Conservation (phyloP, 176 grass and related monocot genomes). For the Musa beccarii region DNA sequence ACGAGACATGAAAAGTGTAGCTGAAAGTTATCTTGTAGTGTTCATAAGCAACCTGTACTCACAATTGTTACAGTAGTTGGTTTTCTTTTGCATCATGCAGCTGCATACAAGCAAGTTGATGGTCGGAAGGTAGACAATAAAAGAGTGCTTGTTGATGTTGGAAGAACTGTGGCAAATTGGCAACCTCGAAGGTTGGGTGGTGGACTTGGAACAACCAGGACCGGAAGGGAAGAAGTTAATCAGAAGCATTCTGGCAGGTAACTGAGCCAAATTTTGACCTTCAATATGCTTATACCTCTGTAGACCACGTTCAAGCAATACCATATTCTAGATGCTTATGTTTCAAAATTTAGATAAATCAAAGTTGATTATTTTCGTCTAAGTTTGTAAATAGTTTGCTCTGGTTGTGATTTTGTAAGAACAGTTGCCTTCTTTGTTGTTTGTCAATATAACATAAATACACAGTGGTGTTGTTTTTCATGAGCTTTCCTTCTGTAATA, state of each 20-base stretch:
- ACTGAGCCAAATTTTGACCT: no score
- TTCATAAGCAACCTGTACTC: background rate
- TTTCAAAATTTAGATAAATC: no score
- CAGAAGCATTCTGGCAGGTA: constrained; percentile 28
- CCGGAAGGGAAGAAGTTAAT: constrained; percentile 40
- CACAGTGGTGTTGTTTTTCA: no score
- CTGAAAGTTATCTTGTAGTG: background rate
- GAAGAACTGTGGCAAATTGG: constrained; percentile 95
- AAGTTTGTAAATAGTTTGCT: no score
- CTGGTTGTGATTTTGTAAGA: no score
- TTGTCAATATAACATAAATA: no score
- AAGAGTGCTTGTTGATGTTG: constrained; percentile 83
- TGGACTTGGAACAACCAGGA: constrained; percentile 92
- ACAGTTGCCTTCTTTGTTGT: no score
- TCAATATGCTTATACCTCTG: no score
- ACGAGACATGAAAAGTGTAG: constrained; percentile 87
- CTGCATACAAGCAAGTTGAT: constrained; percentile 90
- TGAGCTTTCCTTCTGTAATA: no score
- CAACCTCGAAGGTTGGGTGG: constrained; percentile 87
- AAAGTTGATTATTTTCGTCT: no score
- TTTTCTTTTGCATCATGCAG: constrained; percentile 28
- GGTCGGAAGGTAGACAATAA: constrained; percentile 65
- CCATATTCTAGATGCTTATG: no score
- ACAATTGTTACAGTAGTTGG: background rate
- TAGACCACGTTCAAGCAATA: no score